These are phyloP conservation scores for Fusarium nygamai DNA, from an alignment of 2,329 filamentous ascomycete genomes.

Conservation along the genomic window DNA sequence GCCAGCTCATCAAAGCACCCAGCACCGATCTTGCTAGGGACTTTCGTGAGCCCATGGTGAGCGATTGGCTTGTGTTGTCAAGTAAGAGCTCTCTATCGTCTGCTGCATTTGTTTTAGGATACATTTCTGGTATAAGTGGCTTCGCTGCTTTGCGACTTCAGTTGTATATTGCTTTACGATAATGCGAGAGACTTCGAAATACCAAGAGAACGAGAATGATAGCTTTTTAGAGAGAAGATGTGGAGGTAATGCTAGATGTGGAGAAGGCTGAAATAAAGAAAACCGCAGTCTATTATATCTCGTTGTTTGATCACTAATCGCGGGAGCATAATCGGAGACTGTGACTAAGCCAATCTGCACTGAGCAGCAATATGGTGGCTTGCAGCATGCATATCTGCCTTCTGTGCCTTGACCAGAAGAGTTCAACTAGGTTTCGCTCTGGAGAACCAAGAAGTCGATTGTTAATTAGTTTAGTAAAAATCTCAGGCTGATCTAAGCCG, in stretches of 20 bases:
- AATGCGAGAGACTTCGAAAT: too few relatives aligned
- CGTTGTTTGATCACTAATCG: neutral
- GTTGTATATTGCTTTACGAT: neutral
- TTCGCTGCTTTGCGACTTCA: rapidly evolving
- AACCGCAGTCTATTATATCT: too few relatives aligned
- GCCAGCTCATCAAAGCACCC: neutral
- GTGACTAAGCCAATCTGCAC: neutral
- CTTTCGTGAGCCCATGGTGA: neutral
- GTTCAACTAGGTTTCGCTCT: rapidly evolving
- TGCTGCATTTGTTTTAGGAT: neutral
- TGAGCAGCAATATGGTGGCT: neutral
- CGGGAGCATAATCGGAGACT: neutral
- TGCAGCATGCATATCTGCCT: neutral
- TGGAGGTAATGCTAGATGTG: neutral
- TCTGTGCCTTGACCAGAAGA: neutral
- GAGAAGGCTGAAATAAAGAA: neutral
- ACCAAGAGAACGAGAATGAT: too few relatives aligned
- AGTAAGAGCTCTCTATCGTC: neutral
- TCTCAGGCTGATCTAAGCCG: neutral
- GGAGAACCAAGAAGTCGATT: neutral
- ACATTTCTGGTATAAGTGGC: neutral
- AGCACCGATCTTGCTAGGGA: neutral
- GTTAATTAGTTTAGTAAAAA: neutral
- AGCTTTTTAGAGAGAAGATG: neutral
- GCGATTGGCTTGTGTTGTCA: rapidly evolving